phyloP scores from a whole-genome alignment of 2,329 filamentous ascomycete genomes.

The Alternaria hordeiaustralica region DNA sequence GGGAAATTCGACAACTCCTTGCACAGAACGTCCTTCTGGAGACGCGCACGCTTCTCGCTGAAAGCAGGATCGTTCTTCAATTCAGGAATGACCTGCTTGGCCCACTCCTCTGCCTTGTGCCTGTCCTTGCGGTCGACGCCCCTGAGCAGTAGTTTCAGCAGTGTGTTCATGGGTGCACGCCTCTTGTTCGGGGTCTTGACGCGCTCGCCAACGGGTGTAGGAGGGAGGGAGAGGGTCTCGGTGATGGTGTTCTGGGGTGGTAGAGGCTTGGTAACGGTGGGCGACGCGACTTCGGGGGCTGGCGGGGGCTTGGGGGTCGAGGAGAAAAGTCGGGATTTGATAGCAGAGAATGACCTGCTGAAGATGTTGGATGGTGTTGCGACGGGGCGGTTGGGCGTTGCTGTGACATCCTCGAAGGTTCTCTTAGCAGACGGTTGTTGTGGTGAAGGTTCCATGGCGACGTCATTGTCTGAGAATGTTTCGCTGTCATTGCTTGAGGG shows the following conservation, averaged over 20 bases:
- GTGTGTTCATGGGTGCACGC: slow-evolving; percentile 17
- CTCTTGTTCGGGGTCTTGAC: slow-evolving; percentile 22
- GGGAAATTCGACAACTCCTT: slow-evolving; percentile 39
- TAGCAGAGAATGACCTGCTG: slow-evolving; percentile 28
- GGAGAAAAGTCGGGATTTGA: slow-evolving; percentile 27
- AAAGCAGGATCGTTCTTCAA: slow-evolving; percentile 26
- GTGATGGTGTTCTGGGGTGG: slow-evolving; percentile 27
- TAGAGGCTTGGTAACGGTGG: slow-evolving; percentile 14
- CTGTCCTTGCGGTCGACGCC: slow-evolving; percentile 29
- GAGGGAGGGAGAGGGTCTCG: slow-evolving; percentile 31
- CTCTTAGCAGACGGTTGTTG: slow-evolving; percentile 6
- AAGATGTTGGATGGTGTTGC: slow-evolving; percentile 22
- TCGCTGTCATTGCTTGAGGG: not conserved
- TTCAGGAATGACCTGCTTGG: slow-evolving; percentile 25
- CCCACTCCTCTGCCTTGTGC: slow-evolving; percentile 35
- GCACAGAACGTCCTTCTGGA: slow-evolving; percentile 32
- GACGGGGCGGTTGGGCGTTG: slow-evolving; percentile 15
- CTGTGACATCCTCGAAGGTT: slow-evolving; percentile 1
- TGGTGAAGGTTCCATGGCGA: slow-evolving; percentile 5
- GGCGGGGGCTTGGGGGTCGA: slow-evolving; percentile 9
- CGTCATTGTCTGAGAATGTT: not conserved
- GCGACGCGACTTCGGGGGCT: slow-evolving; percentile 7
- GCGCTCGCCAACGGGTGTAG: slow-evolving; percentile 38
- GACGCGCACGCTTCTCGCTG: slow-evolving; percentile 38
- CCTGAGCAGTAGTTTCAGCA: slow-evolving; percentile 25